Base-by-base conservation (phyloP, 306 rosid genomes). In the Quercus glauca region DNA sequence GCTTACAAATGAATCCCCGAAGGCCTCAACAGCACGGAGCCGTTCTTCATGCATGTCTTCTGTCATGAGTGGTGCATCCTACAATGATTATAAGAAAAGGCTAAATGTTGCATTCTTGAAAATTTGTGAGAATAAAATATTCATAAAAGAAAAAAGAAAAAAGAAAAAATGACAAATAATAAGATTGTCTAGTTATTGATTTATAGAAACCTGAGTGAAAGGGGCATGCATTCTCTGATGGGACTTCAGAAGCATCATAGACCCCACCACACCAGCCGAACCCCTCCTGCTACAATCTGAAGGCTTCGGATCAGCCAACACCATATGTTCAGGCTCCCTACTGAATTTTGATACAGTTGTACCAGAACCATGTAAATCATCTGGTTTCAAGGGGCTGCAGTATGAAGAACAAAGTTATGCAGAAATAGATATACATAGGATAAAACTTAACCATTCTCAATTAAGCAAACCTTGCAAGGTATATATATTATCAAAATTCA, bases 11-110 rank as follows among this genome's bases (percentile, higher is more conserved):
- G 99, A 92, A 83, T 95, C 88, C 9, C 97, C 92, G 45, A 86
- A 84, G 80, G 92, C 93, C 86, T 95, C 98, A 64, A 92, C 96
- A 76, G 98, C 97, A 80, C 90, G 91, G 75, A 95, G 97, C 77
- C 98, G 90, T 82, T 95, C 99, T 86, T 95, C 99, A 78, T 95
- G 99, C 98, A 95, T 95, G 93, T 95, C 99, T 86, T 95, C 99
- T 55, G 99, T 95, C 99, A 92, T 90, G 41, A 95, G 95, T 65
- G 99, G 99, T 83, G 93, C 58, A 64, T 90, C 94, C 99, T 95
- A 83, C 64, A 70, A 71, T 61, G 72, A 86, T 65, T 58, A 81
- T 56, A 71, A 71, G 73, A 51, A 83, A 61, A 55, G 25, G 17
- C 5, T 80, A 76, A 49, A 71, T 56, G 72, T 71, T 68, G 75